Percentiles rank a stretch among this genome's conserved stretches.
Evolutionary conservation across 257 asterid genomes (phyloP).

Genomic region (Nicotiana undulata): DNA sequence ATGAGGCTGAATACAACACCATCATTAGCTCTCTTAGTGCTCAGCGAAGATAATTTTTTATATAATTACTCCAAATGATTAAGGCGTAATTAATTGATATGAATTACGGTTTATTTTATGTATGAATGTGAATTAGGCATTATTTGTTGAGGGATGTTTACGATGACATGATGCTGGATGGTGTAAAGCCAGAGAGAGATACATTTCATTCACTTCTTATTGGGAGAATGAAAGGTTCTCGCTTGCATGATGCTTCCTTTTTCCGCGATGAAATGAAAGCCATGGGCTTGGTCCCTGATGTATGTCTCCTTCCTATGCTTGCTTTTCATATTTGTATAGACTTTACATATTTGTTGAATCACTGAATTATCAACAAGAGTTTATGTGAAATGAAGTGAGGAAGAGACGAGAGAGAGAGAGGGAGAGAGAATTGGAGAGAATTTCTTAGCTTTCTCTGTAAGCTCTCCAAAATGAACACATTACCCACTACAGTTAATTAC

Average conservation of each 20-base stretch:
- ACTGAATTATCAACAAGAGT: too few species aligned
- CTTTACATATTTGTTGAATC: neutral
- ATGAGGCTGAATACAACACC: conserved; percentile 67
- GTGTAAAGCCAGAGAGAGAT: conserved; percentile 96
- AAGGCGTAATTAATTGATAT: conserved; percentile 6
- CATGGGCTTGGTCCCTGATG: conserved; percentile 93
- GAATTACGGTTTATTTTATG: neutral
- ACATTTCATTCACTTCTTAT: conserved; percentile 79
- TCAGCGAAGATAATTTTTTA: conserved; percentile 47
- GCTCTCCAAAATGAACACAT: too few species aligned
- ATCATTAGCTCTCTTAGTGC: conserved; percentile 60
- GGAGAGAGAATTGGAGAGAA: too few species aligned
- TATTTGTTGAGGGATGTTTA: conserved; percentile 88
- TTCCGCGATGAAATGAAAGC: conserved; percentile 84
- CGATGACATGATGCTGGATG: conserved; percentile 97
- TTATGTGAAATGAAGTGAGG: too few species aligned
- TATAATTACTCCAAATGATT: neutral
- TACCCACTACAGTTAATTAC: too few species aligned
- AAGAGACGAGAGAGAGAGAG: too few species aligned
- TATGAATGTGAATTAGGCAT: conserved; percentile 2
- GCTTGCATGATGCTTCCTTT: conserved; percentile 84
- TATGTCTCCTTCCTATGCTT: conserved; percentile 23
- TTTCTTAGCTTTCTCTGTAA: too few species aligned
- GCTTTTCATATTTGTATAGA: neutral
- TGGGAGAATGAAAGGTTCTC: conserved; percentile 89